Conservation (phyloP, 257 asterid genomes). For the Nicotiana obtusifolia region DNA sequence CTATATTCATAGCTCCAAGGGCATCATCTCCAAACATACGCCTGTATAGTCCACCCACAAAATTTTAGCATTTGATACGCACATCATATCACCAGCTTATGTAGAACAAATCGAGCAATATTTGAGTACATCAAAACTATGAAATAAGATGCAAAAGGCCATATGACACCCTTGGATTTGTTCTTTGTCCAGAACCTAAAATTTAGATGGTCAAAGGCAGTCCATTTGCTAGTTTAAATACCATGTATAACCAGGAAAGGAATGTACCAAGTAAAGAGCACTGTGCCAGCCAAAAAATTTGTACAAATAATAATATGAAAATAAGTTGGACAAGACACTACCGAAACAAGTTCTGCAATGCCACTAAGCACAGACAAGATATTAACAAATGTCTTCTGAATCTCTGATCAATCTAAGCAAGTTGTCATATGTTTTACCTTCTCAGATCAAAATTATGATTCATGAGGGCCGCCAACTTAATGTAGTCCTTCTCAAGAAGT, state of each 20-base stretch:
- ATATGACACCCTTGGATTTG: not conserved
- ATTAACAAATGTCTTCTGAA: not conserved
- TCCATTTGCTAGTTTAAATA: not conserved
- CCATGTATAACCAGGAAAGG: not conserved
- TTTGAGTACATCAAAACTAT: not conserved
- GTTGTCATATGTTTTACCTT: constrained; percentile 36
- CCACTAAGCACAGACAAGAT: not conserved
- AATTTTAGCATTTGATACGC: not conserved
- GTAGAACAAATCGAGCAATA: not conserved
- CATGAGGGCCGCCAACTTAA: constrained; percentile 68
- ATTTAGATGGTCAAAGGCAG: not conserved
- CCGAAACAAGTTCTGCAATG: not conserved
- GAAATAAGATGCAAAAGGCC: not conserved
- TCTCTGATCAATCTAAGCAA: not conserved
- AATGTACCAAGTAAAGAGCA: not conserved
- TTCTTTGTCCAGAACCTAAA: not conserved
- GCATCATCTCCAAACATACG: constrained; percentile 83
- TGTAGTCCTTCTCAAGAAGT: constrained; percentile 60
- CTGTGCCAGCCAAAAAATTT: not conserved
- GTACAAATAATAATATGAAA: not conserved
- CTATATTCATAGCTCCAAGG: constrained; percentile 78
- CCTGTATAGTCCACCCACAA: constrained; percentile 24
- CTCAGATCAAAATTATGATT: constrained; percentile 79
- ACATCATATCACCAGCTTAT: not conserved
- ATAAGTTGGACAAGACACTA: not conserved